These are phyloP conservation scores for Colletotrichum agaves DNA, from an alignment of 2,329 filamentous ascomycete genomes.

Conservation along the genomic window DNA sequence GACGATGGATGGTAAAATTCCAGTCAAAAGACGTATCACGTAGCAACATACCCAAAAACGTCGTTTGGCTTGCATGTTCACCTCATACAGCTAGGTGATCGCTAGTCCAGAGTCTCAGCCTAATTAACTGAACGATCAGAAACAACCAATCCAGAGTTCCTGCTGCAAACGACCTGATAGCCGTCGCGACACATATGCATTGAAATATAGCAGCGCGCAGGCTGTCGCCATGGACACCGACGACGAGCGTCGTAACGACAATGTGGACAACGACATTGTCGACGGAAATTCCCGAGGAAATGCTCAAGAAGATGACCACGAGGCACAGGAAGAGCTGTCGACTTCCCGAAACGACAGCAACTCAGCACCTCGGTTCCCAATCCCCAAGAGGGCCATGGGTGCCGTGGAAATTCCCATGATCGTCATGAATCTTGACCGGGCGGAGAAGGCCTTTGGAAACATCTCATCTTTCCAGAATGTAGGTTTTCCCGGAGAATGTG, in stretches of 20 bases:
- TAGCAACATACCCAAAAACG: neutral
- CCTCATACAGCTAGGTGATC: neutral
- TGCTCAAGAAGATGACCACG: neutral
- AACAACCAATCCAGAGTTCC: neutral
- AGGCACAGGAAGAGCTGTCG: neutral
- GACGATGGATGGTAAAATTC: conserved; percentile 20
- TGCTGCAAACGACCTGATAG: neutral
- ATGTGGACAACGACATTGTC: neutral
- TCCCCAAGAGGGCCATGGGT: conserved; percentile 49
- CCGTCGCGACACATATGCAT: neutral
- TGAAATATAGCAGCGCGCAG: neutral
- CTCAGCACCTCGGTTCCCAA: conserved; percentile 43
- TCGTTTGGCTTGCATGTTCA: neutral
- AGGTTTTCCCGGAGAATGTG: conserved; percentile 34
- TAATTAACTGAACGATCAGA: neutral
- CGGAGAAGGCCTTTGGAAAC: conserved; percentile 55
- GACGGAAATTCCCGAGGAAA: neutral
- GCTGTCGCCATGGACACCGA: conserved; percentile 29
- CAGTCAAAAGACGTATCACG: conserved; percentile 4
- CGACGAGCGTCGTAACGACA: conserved; percentile 3
- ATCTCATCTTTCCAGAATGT: conserved; percentile 52
- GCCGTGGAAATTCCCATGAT: conserved; percentile 58
- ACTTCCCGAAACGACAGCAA: neutral
- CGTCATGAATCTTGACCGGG: conserved; percentile 55
- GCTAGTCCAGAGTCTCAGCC: neutral